Conservation (phyloP, 1,284 basidiomycete species). For the Cutaneotrichosporon sp. region DNA sequence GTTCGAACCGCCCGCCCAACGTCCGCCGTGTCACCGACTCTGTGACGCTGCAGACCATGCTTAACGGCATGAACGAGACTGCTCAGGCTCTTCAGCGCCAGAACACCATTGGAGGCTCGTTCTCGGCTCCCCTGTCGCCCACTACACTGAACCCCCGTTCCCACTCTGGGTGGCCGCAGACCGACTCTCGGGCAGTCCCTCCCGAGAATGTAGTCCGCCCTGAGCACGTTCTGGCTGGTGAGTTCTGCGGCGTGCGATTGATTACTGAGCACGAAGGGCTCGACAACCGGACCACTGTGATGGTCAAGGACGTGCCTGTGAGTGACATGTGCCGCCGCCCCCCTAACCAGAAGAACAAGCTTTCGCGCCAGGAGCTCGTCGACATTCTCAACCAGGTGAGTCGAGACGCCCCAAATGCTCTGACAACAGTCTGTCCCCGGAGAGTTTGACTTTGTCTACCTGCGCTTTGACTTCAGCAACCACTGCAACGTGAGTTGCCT, state of each 20-base stretch:
- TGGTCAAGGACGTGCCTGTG: conserved; percentile 55
- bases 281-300: conserved; percentile 50
- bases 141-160: neutral
- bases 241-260: neutral
- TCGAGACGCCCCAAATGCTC: neutral
- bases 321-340: conserved; percentile 10
- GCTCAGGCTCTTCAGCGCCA: conserved; percentile 32
- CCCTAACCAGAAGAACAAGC: conserved; percentile 45
- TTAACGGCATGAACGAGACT: conserved; percentile 34
- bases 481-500: conserved; percentile 50
- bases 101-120: no score
- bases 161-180: conserved; percentile 19
- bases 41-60: conserved; percentile 29
- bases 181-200: conserved; percentile 39
- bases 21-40: conserved; percentile 10
- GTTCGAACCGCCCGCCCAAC: neutral
- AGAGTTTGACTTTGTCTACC: conserved; percentile 53
- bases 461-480: conserved; percentile 54
- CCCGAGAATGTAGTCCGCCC: conserved; percentile 43
- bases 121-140: neutral
- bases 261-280: conserved; percentile 31
- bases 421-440: conserved; percentile 45
- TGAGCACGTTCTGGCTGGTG: conserved; percentile 41
- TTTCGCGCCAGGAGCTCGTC: conserved; percentile 50
- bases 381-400: conserved; percentile 47